Base-by-base conservation (phyloP, 192 early-diverging fungal genomes). In the Chytriomyces confervae region DNA sequence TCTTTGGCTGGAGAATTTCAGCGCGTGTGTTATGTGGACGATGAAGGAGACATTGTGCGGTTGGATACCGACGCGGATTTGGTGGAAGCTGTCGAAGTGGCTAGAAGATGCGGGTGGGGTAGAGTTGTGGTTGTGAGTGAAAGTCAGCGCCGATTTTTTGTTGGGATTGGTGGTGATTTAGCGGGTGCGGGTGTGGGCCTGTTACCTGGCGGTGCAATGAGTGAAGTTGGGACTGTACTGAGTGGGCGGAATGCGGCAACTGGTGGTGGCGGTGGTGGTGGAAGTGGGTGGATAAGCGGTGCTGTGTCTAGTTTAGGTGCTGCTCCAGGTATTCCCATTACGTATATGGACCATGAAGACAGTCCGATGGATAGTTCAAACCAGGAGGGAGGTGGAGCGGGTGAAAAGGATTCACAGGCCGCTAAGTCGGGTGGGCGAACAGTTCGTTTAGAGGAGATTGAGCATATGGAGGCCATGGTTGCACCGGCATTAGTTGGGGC, bases 31-130 rank as follows among this genome's bases (percentile, higher is more conserved):
- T 99, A 98, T 80, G 75, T 95, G 65, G 97, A 99, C 80, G 97
- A 99, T 75, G 97, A 99, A 72, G 91, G 92, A 51, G 97, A 99
- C 79, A 86, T 91, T 72, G 94, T 99, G 29, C 84, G 90, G 74
- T 87, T 99, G 76, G 89, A 91, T 36, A 87, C 89, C 47, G 93
- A 94, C 70, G 90, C 89, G 11, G 96, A 99, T 76, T 80, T 99
- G 72, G 78, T 89, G 5, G 95, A 98, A 72, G 95, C 95, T 6
- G 93, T 98, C 0, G 79, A 90, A 18, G 87, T 97, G 81, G 93
- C 96, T 23, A 86, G 87, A 50, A 86, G 91, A 69, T 87, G 89
- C 20, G 92, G 91, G 18, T 90, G 88, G 77, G 88, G 88, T 62
- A 89, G 95, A 11, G 90, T 99, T 7, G 83, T 95, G 86, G 81